phyloP scores from a whole-genome alignment of 805 yeast species.

The Metschnikowia aberdeeniae region DNA sequence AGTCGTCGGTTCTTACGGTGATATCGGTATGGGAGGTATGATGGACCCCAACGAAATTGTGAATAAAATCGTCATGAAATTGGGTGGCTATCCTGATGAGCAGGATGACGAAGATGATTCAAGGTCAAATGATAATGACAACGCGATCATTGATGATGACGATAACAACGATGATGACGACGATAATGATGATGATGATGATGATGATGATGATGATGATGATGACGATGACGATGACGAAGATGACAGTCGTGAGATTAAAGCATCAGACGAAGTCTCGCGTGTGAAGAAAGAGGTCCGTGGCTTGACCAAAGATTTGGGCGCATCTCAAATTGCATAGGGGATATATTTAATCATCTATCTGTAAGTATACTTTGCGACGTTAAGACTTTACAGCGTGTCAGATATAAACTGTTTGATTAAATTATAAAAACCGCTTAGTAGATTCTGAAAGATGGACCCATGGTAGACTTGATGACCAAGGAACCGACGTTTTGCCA shows the following conservation, averaged over 20 bases:
- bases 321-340: constrained; percentile 4
- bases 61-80: constrained; percentile 70
- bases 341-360: not conserved
- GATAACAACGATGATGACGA: constrained; percentile 30
- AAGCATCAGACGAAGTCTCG: constrained; percentile 9
- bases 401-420: not conserved
- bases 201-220: constrained; percentile 38
- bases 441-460: constrained; percentile 99
- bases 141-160: constrained; percentile 21
- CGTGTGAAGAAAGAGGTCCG: constrained; percentile 13
- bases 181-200: constrained; percentile 34
- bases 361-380: not conserved
- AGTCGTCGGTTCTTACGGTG: constrained; percentile 89
- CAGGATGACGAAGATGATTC: constrained; percentile 49
- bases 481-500: constrained; percentile 99
- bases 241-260: constrained; percentile 9
- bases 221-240: constrained; percentile 41
- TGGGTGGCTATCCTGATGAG: constrained; percentile 51
- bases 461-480: constrained; percentile 99
- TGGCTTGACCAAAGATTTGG: constrained; percentile 6
- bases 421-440: constrained; percentile 38
- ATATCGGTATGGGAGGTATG: constrained; percentile 99
- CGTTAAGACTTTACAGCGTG: not conserved
- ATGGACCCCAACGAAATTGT: constrained; percentile 95
- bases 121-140: constrained; percentile 37